Conservation (phyloP, 1,139 yeast genomes). For the Candida labiduridarum region DNA sequence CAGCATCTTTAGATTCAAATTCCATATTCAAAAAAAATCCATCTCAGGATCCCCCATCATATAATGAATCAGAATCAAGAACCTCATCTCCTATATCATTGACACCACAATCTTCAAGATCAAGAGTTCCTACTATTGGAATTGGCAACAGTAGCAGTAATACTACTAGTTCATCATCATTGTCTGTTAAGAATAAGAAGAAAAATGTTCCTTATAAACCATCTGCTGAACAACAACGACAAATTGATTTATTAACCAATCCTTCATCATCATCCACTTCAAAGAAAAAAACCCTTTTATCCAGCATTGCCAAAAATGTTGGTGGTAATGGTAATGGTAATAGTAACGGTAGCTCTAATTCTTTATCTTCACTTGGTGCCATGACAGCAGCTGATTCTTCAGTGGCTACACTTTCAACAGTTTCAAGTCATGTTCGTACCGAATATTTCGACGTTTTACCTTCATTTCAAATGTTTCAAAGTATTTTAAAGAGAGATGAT, state of each 20-base stretch:
- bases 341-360: background rate
- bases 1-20: background rate
- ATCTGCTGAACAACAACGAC: conserved; percentile 36
- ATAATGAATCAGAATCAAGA: conserved; percentile 3
- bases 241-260: conserved; percentile 29
- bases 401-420: conserved; percentile 24
- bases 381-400: conserved; percentile 11
- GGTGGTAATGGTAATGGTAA: background rate
- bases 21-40: background rate
- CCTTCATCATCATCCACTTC: background rate
- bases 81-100: conserved; percentile 1
- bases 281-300: background rate
- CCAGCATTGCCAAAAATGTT: background rate
- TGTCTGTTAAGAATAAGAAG: background rate
- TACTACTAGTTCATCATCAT: background rate
- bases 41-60: conserved; percentile 2
- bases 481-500: conserved; percentile 52
- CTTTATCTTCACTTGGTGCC: no score
- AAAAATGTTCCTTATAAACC: conserved; percentile 39
- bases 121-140: background rate
- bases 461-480: conserved; percentile 64
- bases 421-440: conserved; percentile 37
- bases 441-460: conserved; percentile 60
- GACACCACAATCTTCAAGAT: conserved; percentile 4
- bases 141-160: background rate